Base-by-base conservation (phyloP, 768 basidiomycete species). In the Lentinula sp. region DNA sequence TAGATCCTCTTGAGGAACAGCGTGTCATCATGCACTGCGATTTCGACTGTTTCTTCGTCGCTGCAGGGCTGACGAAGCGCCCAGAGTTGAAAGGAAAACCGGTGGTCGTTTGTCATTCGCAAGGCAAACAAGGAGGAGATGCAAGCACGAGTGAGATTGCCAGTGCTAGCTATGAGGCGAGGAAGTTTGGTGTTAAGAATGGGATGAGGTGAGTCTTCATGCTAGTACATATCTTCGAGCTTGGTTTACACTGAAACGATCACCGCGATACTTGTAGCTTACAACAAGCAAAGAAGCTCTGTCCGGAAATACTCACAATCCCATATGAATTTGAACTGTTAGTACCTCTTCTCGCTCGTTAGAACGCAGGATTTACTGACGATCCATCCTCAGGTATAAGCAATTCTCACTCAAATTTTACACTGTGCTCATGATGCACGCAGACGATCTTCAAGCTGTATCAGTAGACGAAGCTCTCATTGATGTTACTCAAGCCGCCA, bases 41-140 rank as follows among this genome's bases (percentile, higher is more conserved):
- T 71, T 98, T 98, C 65, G 97, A 99, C 68, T 93, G 88, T 64
- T 98, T 98, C 78, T 99, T 99, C 69, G 95, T 98, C 10, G 87
- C 91, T 1, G 96, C 88, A n/a, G 93, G 94, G 0, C 74, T 95
- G 55, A 78, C 91, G 2, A 84, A 80, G 61, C 79, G 94, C 1
- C 92, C 93, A 0, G 83, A 96, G 62, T 73, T 97, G 49, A 84
- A 84, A 57, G 94, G 95, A 1, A 93, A 90, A 70, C 93, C 97
- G 0, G 87, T 89, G 8, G 95, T 96, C 0, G 97, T 99, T 0
- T 99, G 97, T 68, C 97, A 99, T 73, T 93, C 95, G 7, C 92
- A 93, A 67, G 88, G 88, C 0, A 74, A 70, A 2, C 86, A 86
- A 64, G 91, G 87, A 3, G 89, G 89, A 6, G 74, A 72, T 23